A percentile compares a stretch with the other conserved stretches of the same genome.
phyloP scores from a whole-genome alignment of 2,329 filamentous ascomycete genomes.

The Colletotrichum brevisporum region DNA sequence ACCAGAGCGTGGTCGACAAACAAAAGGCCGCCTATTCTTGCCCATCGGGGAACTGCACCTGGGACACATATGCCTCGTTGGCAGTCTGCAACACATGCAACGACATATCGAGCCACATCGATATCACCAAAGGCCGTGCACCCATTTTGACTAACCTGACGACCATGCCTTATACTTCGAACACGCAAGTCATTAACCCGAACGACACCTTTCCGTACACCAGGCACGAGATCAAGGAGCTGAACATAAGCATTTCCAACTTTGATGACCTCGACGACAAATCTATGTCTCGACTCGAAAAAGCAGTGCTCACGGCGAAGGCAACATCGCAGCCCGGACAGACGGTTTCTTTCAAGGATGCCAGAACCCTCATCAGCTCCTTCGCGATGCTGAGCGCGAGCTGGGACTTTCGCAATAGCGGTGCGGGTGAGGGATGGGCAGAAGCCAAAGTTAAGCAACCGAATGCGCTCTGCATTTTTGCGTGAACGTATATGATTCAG shows the following conservation, averaged over 20 bases:
- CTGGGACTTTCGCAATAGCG: neutral
- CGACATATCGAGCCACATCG: neutral
- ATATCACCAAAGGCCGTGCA: neutral
- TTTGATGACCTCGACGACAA: neutral
- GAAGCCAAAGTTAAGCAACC: neutral
- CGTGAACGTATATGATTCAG: slow-evolving; percentile 2
- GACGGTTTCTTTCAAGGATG: slow-evolving; percentile 4
- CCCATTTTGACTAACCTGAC: neutral
- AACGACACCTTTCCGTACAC: neutral
- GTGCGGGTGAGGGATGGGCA: neutral
- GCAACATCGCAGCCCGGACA: slow-evolving; percentile 3
- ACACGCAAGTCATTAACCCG: neutral
- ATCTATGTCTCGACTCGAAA: neutral
- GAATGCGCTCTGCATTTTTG: slow-evolving; percentile 19
- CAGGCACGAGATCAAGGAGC: neutral
- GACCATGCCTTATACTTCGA: neutral
- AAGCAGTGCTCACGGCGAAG: slow-evolving; percentile 2
- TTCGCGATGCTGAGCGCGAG: neutral
- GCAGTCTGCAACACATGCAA: neutral
- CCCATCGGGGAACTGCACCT: slow-evolving; percentile 4
- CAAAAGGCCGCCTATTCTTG: neutral
- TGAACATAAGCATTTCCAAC: neutral
- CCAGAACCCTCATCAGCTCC: neutral
- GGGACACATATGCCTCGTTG: neutral
- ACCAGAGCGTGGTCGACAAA: neutral